phyloP scores from a whole-genome alignment of 2,329 filamentous ascomycete genomes.

The Ophiostoma quercus region DNA sequence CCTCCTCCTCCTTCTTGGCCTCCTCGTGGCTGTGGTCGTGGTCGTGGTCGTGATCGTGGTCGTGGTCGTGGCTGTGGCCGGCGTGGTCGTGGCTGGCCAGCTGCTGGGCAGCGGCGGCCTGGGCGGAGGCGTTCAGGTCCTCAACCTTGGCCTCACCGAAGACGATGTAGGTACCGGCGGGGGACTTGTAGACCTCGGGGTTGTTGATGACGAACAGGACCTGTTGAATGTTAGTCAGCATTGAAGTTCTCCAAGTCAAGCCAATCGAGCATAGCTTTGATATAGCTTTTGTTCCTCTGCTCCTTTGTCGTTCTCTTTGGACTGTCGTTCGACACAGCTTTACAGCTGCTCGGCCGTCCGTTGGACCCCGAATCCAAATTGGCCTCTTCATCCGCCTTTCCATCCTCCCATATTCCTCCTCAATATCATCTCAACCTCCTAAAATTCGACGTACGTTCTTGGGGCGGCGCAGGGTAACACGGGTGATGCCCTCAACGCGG shows the following conservation, averaged over 20 bases:
- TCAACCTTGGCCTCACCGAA: constrained; percentile 99
- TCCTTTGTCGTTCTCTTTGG: too few relatives aligned
- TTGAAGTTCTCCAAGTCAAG: not conserved
- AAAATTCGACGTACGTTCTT: constrained; percentile 77
- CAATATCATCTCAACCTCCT: not conserved
- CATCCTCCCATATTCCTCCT: not conserved
- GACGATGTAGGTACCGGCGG: constrained; percentile 99
- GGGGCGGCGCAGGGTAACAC: constrained; percentile 93
- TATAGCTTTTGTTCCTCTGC: not conserved
- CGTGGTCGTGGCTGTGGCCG: constrained; percentile 61
- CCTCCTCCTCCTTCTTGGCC: constrained; percentile 71
- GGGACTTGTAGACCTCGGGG: constrained; percentile 98
- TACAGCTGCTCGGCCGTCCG: not conserved
- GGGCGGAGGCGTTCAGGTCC: constrained; percentile 97
- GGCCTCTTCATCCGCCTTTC: not conserved
- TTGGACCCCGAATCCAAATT: not conserved
- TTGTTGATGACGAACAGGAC: constrained; percentile 99
- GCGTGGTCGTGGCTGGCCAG: constrained; percentile 68
- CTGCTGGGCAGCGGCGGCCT: constrained; percentile 92
- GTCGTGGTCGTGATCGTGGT: constrained; percentile 52
- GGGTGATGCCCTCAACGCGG: constrained; percentile 94
- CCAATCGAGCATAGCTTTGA: not conserved
- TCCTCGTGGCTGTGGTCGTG: constrained; percentile 45
- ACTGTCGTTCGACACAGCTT: not conserved
- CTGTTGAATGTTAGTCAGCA: constrained; percentile 64